Evolutionary conservation across 345 rosid genomes (phyloP), one percentile per base, ranked within the genome.

Genomic region (Euphorbia lathyris): DNA sequence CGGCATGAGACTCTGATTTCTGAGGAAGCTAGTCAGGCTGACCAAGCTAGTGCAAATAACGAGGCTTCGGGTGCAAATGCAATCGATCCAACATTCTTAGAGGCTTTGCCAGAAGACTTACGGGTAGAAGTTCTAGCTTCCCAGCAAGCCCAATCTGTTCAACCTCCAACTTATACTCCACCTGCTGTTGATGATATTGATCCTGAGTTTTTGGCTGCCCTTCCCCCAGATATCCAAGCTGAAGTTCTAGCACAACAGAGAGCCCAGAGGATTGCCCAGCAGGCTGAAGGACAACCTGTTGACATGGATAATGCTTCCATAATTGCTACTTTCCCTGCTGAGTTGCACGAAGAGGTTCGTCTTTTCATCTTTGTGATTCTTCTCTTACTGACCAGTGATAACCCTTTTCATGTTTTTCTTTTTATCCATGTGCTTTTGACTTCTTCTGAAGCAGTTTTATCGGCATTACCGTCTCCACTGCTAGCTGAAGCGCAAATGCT

Each of bases 231-330:
- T 74, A 94, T 94, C 65, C 98, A 94, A 78, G 92, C 98, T 73
- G 98, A 94, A 80, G 98, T 94, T 72, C 83, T 94, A 84, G 97
- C 98, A 65, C 98, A 94, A 72, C 98, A 94, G 83, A 87, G 98
- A 81, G 95, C 90, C 51, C 98, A 92, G 76, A 81, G 96, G 80
- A 83, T 87, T 67, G 88, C 88, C 30, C 97, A 88, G 73, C 98
- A 91, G 78, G 93, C 96, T 73, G 88, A 88, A 74, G 97, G 97
- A 61, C 97, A 91, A 76, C 97, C 98, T 60, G 97, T 90, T 73
- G 98, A 94, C 79, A 94, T 94, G 98, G 98, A 94, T 78, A 94
- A 91, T 69, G 97, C 98, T 75, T 91, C 98, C 25, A 94, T 91
- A 55, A 94, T 94, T 79, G 98, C 98, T 68, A 94, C 98, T 69